A percentile compares a stretch with the other conserved stretches of the same genome.
Evolutionary conservation across 148 eudicot species (phyloP).

Genomic region (Hydrangea macrophylla): DNA sequence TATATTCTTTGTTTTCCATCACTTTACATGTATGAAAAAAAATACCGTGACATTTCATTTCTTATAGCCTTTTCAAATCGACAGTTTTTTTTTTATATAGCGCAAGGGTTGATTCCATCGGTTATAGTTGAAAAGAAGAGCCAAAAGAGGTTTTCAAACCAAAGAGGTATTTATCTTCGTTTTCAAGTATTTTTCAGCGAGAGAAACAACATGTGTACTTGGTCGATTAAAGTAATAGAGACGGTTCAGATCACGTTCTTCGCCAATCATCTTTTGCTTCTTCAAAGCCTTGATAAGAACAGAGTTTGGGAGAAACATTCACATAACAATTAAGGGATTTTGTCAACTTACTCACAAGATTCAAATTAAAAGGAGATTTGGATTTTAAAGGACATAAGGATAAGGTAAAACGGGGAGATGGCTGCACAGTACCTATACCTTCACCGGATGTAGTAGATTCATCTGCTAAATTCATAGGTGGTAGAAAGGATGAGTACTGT

Average conservation of each 20-base stretch:
- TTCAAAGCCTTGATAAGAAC: background rate
- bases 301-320: background rate
- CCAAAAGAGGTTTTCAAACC: too few species aligned
- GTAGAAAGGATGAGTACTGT: too few species aligned
- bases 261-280: conserved; percentile 7
- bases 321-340: background rate
- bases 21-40: too few species aligned
- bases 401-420: background rate
- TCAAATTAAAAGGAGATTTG: background rate
- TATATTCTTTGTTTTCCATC: too few species aligned
- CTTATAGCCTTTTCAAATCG: too few species aligned
- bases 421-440: background rate
- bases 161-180: too few species aligned
- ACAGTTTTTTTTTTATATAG: too few species aligned
- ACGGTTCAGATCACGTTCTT: background rate
- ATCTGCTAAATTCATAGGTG: too few species aligned
- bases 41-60: too few species aligned
- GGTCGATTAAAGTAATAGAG: background rate
- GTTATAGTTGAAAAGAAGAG: too few species aligned
- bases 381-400: background rate
- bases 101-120: too few species aligned
- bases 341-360: background rate
- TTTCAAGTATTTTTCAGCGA: too few species aligned
- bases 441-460: background rate
- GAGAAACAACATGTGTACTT: background rate